Base-by-base conservation (phyloP, 2,329 filamentous ascomycete genomes). In the Ophiostoma sp. region DNA sequence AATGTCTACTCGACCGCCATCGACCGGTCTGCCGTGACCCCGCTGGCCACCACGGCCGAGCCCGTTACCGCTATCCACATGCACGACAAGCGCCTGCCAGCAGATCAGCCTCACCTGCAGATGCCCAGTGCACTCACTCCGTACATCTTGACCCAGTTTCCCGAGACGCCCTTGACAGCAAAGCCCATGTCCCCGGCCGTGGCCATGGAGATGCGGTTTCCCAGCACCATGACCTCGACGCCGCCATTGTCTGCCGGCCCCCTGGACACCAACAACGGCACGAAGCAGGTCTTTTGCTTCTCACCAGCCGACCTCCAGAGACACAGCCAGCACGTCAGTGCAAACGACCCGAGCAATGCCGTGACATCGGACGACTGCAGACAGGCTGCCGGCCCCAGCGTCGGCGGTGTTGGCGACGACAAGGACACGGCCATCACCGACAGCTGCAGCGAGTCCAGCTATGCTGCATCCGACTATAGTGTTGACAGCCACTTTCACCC, bases 1-100 rank as follows among this genome's bases (percentile, higher is more conserved):
- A 89, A 89, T 78, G 84, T 87, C 72, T 89, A 89, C 75, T 84
- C 85, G 35, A 86, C 85, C 3, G 85, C 87, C 72, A 87, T 89
- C 69, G 86, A 87, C 77, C 84, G 86, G 72, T 83, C 85, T 27
- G 83, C 85, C 1, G 83, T 85, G 36, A 84, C 85, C 0, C 83
- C 85, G 2, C 75, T 80, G 48, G 81, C 82, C 2, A 44, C 52
- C 44, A 52, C 70, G 11, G 64, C 68, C n/a, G 70, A 69, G 17
- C 69, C 69, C 4, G 1, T 69, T 20, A 72, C 71, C 1, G 82
- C 84, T 68, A 84, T 85, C 76, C 82, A 83, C 73, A 81, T 68
- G 44, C 41, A 52, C 36, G 17, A 35, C 66, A 67, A 67, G 41
- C 27, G 71, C 0, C 68, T 70, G 23, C 68, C 69, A 0, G 78